Evolutionary conservation across 139 green algal genomes (phyloP), one percentile per base, ranked within the genome.

Genomic region (Pseudopediastrum boryanum): DNA sequence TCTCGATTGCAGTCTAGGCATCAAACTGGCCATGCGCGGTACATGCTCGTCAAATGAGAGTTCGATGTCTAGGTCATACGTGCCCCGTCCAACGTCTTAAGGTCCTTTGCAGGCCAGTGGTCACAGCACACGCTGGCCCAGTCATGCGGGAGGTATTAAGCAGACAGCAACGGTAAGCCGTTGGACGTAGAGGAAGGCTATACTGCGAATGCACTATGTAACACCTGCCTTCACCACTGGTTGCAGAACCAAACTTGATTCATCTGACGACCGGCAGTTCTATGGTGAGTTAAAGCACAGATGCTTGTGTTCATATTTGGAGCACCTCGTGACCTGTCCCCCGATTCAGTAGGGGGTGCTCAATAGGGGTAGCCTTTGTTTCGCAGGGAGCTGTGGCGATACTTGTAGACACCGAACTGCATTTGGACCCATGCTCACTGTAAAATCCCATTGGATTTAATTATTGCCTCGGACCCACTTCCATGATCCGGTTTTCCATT

Each of bases 201-300:
- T n/a, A 16, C 25, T 68, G 59, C 19, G 12, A 19, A n/a, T 27
- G 19, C 59, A 16, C 16, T n/a, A 16, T 27, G 12, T 19, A 68
- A 23, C 13, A 72, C 35, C n/a, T n/a, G n/a, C n/a, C n/a, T n/a
- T n/a, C n/a, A n/a, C n/a, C n/a, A n/a, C n/a, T n/a, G n/a, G 42
- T 23, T 82, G 67, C 78, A 90, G 87, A 39, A 81, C 38, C 12
- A 96, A 96, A 68, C 38, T 94, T 21, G 88, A 95, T 71, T 6
- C 12, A 2, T 59, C 39, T 6, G 77, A 87, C 43, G 93, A 97
- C 74, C 29, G 73, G 0, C 12, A 75, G 5, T 97, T 94, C 43
- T 97, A 97, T 77, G 65, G 82, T 83, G 59, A 38, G 68, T 78
- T 62, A 9, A 12, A 56, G 21, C 68, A n/a, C 38, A 9, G 27